A percentile compares a stretch with the other conserved stretches of the same genome.
phyloP scores from a whole-genome alignment of 2,329 filamentous ascomycete genomes.

The Knoxdaviesia proteae region DNA sequence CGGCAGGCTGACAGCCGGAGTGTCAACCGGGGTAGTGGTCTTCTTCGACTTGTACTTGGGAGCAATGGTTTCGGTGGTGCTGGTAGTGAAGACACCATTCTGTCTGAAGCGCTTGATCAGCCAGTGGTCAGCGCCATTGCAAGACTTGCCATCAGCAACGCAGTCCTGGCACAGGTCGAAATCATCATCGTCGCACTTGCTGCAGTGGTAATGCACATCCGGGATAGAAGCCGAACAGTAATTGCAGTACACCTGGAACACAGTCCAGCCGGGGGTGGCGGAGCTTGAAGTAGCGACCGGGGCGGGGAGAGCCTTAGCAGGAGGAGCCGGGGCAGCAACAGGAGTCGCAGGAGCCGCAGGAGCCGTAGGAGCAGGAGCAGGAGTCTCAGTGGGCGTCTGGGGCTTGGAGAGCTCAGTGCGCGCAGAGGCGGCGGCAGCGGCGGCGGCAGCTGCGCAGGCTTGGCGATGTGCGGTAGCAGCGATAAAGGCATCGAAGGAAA shows the following conservation, averaged over 20 bases:
- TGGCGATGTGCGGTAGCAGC: no score
- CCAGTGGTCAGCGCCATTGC: conserved; percentile 68
- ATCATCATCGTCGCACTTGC: conserved; percentile 78
- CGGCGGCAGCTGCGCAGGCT: no score
- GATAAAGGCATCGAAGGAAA: no score
- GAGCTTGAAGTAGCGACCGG: conserved; percentile 56
- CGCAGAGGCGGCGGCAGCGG: no score
- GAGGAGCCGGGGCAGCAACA: no score
- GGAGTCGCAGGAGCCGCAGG: no score
- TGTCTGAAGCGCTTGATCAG: conserved; percentile 76
- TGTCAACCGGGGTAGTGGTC: background rate
- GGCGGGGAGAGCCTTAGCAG: no score
- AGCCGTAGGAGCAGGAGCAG: no score
- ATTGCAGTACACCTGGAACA: conserved; percentile 86
- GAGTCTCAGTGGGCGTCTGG: no score
- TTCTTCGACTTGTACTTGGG: conserved; percentile 27
- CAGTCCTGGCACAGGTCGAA: conserved; percentile 80
- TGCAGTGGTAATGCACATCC: conserved; percentile 82
- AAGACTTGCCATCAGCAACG: conserved; percentile 54
- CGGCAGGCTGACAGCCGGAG: conserved; percentile 3
- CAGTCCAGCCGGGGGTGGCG: conserved; percentile 37
- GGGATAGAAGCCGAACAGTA: conserved; percentile 61
- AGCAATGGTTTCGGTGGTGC: conserved; percentile 61
- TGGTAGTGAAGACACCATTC: conserved; percentile 61
- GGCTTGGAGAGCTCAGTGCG: no score